Base-by-base conservation (phyloP, 306 rosid species). In the Pterocarpus santalinus region DNA sequence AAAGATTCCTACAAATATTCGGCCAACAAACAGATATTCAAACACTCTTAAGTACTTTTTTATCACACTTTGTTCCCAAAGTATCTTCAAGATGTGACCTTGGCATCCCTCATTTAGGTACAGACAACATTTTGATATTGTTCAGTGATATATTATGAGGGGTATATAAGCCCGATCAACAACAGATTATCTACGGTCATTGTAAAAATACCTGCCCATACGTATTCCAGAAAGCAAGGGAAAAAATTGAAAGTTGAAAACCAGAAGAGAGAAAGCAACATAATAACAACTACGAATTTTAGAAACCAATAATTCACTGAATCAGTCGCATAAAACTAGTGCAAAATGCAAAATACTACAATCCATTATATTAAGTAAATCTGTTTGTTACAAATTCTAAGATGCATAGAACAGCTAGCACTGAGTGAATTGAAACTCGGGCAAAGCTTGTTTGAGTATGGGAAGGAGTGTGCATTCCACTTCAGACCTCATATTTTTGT, bases 21-120 rank as follows among this genome's bases (percentile, higher is more conserved):
- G 9, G 69, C 74, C 73, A 12, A 72, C 78, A 64, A 36, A 63
- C 41, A 62, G 9, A 78, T 38, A 14, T 78, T 67, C 11, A 55
- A 5, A 46, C 68, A 66, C 8, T n/a, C 49, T n/a, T 53, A 55
- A 39, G 43, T 3, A 39, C 4, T 22, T 22, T 22, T 22, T 22
- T 63, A 46, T 7, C 44, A 7, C 52, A 60, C 49, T 58, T 68
- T 67, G 75, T 68, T 75, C 76, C 64, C 56, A 75, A 17, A 47
- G 14, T 44, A 75, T 32, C 43, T 8, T 76, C 62, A 0, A 5
- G 14, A 52, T 46, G 33, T 61, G 53, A 71, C 55, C 57, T 70
- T 71, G 55, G 61, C 52, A 13, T 53, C 68, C 9, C 14, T 10
- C 35, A 65, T 32, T 64, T 63, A 53, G 63, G 43, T 14, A 14